Percentiles rank a stretch among this genome's conserved stretches.
phyloP scores from a whole-genome alignment of 2,329 filamentous ascomycete species.

The Orbilia oligospora region DNA sequence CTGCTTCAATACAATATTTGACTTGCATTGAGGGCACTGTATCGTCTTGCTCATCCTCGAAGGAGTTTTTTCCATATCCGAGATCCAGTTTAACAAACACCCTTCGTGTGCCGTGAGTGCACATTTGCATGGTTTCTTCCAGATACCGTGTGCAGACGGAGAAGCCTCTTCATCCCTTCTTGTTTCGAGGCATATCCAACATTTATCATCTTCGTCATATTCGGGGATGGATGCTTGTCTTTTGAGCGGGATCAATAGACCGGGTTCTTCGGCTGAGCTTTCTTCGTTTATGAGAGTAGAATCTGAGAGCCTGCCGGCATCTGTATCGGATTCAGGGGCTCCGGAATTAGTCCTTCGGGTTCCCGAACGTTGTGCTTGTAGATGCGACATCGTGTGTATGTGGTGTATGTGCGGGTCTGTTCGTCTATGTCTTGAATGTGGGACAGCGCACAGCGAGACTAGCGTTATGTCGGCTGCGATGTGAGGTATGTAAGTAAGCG shows the following conservation, averaged over 20 bases:
- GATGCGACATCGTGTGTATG: conserved; percentile 44
- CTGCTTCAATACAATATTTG: conserved; percentile 81
- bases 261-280: conserved; percentile 50
- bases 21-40: conserved; percentile 90
- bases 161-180: conserved; percentile 74
- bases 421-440: neutral
- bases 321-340: conserved; percentile 40
- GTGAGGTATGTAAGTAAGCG: conserved; percentile 20
- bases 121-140: conserved; percentile 92
- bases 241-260: conserved; percentile 54
- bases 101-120: conserved; percentile 90
- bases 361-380: conserved; percentile 48
- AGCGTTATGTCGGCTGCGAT: neutral
- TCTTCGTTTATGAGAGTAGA: conserved; percentile 53
- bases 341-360: conserved; percentile 33
- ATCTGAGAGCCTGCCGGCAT: conserved; percentile 43
- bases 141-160: conserved; percentile 71
- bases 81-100: conserved; percentile 91
- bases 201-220: conserved; percentile 68
- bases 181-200: conserved; percentile 80
- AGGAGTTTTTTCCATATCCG: conserved; percentile 74
- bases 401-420: neutral
- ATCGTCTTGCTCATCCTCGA: conserved; percentile 72
- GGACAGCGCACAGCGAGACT: neutral
- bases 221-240: conserved; percentile 37